These are phyloP conservation scores for Schwanniomyces etchellsii DNA, from an alignment of 1,139 yeast genomes.

Conservation along the genomic window DNA sequence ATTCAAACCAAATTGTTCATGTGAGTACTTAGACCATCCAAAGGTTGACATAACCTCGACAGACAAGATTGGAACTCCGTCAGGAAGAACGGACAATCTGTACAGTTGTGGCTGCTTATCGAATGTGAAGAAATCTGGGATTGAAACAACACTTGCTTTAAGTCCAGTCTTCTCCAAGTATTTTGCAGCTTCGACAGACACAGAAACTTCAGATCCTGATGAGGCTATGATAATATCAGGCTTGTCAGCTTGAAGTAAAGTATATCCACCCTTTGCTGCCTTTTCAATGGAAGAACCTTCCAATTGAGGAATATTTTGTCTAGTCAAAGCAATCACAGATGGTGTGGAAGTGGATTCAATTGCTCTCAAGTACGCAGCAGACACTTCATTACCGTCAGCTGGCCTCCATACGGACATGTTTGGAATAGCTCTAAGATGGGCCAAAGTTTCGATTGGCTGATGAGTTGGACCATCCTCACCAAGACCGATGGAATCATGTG, in stretches of 20 bases:
- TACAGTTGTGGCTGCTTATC: slow-evolving; percentile 79
- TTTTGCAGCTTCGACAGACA: slow-evolving; percentile 79
- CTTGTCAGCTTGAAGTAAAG: slow-evolving; percentile 50
- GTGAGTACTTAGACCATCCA: slow-evolving; percentile 96
- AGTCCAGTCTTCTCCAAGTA: slow-evolving; percentile 57
- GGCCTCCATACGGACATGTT: slow-evolving; percentile 98
- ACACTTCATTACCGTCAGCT: slow-evolving; percentile 98
- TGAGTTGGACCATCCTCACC: slow-evolving; percentile 99
- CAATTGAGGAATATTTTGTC: slow-evolving; percentile 97
- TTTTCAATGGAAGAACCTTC: slow-evolving; percentile 90
- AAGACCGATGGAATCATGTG: slow-evolving; percentile 98
- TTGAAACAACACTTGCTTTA: slow-evolving; percentile 78
- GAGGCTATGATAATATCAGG: slow-evolving; percentile 81
- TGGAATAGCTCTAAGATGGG: slow-evolving; percentile 97
- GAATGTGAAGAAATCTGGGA: slow-evolving; percentile 91
- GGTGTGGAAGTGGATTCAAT: slow-evolving; percentile 73
- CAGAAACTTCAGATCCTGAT: slow-evolving; percentile 93
- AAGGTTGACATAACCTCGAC: slow-evolving; percentile 90
- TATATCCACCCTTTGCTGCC: slow-evolving; percentile 95
- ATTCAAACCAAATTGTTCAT: slow-evolving; percentile 94
- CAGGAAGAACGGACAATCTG: slow-evolving; percentile 84
- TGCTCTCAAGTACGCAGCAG: slow-evolving; percentile 91
- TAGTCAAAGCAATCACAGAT: slow-evolving; percentile 83
- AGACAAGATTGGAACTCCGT: slow-evolving; percentile 88
- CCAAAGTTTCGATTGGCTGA: slow-evolving; percentile 98